A percentile compares a stretch with the other conserved stretches of the same genome.
phyloP scores from a whole-genome alignment of 2,329 filamentous ascomycete species.

The Tothia fuscella region DNA sequence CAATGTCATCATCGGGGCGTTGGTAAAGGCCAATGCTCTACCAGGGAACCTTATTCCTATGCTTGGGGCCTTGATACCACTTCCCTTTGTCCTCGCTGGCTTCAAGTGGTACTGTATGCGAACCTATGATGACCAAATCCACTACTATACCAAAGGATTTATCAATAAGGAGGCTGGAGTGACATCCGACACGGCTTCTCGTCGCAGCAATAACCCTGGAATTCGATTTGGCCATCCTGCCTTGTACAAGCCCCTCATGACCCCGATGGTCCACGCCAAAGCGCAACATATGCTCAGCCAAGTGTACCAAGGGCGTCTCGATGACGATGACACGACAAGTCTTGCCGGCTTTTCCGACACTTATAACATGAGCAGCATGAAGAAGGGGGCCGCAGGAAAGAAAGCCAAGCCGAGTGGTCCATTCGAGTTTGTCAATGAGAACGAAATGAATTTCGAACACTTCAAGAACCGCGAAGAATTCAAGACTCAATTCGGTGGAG shows the following conservation, averaged over 20 bases:
- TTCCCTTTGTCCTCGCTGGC: slow-evolving; percentile 63
- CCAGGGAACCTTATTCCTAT: slow-evolving; percentile 43
- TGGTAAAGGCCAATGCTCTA: slow-evolving; percentile 51
- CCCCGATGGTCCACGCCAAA: slow-evolving; percentile 89
- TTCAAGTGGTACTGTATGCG: slow-evolving; percentile 80
- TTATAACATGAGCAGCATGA: slow-evolving; percentile 71
- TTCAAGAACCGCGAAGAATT: slow-evolving; percentile 61
- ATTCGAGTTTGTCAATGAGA: slow-evolving; percentile 83
- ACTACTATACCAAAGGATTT: slow-evolving; percentile 60
- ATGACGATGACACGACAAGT: slow-evolving; percentile 48
- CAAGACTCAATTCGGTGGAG: slow-evolving; percentile 42
- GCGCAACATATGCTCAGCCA: slow-evolving; percentile 77
- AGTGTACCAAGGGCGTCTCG: slow-evolving; percentile 72
- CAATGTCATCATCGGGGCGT: slow-evolving; percentile 65
- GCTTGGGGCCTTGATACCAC: slow-evolving; percentile 58
- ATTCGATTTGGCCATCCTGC: slow-evolving; percentile 83
- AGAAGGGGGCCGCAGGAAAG: slow-evolving; percentile 45
- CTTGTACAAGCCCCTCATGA: slow-evolving; percentile 77
- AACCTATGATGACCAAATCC: slow-evolving; percentile 65
- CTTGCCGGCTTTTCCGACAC: slow-evolving; percentile 70
- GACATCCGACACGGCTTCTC: slow-evolving; percentile 20
- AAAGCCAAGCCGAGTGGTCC: slow-evolving; percentile 13
- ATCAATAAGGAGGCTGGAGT: slow-evolving; percentile 42
- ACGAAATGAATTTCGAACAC: slow-evolving; percentile 77
- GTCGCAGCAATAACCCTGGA: slow-evolving; percentile 53